Evolutionary conservation across 2,329 filamentous ascomycete genomes (phyloP), one percentile per base, ranked within the genome.

Genomic region (Colletotrichum australisinense): DNA sequence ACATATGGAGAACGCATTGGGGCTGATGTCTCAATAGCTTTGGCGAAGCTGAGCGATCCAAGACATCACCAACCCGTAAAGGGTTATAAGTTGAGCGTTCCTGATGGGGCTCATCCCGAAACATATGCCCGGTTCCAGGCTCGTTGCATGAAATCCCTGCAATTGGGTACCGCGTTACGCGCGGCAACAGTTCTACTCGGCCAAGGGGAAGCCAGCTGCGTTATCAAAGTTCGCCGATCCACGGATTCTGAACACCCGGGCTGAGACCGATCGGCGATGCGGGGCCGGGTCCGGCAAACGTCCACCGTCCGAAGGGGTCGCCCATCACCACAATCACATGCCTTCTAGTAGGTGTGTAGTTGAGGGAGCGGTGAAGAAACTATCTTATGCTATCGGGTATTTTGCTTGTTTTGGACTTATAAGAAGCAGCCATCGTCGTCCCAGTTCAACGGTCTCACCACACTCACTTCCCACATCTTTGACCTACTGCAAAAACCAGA

Each of bases 231-330:
- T 49, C 7, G 42, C 42, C 42, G 42, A 49, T 49, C 42, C 42
- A 49, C 42, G 42, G 42, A 49, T 49, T 49, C 42, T 49, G 42
- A 49, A 22, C 42, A 49, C 42, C 65, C 26, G 26, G 64, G 49
- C 16, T 14, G 30, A 56, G 46, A 7, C 11, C 28, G 49, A 68
- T 68, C 63, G 49, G 26, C 63, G 55, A 62, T 46, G 14, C 56
- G 35, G 46, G 26, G 7, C 60, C 38, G 56, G 32, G 59, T 38
- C 11, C 42, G 56, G 28, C 5, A 32, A 22, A 35, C 4, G 26
- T n/a, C 78, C 53, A 12, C 7, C 26, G 26, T 8, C 24, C n/a
- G n/a, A 12, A 16, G 12, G 6, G 7, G 26, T 35, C n/a, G 19
- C 22, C 19, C n/a, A 12, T 35, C n/a, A 26, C 11, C 12, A 9